A percentile compares a stretch with the other conserved stretches of the same genome.
phyloP scores from a whole-genome alignment of 1,139 yeast species.

The Scheffersomyces quercinus region DNA sequence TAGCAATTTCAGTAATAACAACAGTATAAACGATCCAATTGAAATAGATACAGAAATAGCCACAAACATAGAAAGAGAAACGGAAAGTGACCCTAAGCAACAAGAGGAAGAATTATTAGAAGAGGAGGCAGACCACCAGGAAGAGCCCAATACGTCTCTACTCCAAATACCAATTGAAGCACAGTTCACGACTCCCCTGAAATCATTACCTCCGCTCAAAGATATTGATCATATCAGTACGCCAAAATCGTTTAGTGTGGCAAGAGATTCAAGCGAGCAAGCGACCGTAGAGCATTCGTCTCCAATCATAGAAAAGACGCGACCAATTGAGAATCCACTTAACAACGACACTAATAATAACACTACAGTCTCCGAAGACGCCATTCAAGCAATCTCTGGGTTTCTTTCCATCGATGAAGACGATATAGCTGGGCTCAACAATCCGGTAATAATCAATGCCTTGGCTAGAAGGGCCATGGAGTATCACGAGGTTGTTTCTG shows the following conservation, averaged over 20 bases:
- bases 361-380: slow-evolving; percentile 4
- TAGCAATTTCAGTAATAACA: too few species aligned
- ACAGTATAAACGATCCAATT: too few species aligned
- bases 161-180: slow-evolving; percentile 6
- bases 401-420: slow-evolving; percentile 39
- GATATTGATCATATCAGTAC: slow-evolving; percentile 46
- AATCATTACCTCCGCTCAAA: slow-evolving; percentile 44
- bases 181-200: slow-evolving; percentile 44
- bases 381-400: slow-evolving; percentile 18
- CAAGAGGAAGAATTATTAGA: background rate
- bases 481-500: slow-evolving; percentile 50
- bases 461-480: slow-evolving; percentile 48
- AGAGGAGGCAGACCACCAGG: background rate
- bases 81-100: background rate
- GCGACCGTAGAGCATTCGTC: slow-evolving; percentile 15
- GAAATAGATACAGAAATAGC: background rate
- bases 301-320: slow-evolving; percentile 14
- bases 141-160: slow-evolving; percentile 18
- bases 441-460: slow-evolving; percentile 24
- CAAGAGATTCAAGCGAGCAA: slow-evolving; percentile 26
- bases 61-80: background rate
- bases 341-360: slow-evolving; percentile 1
- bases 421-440: slow-evolving; percentile 15
- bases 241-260: slow-evolving; percentile 45
- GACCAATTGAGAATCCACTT: slow-evolving; percentile 1